Evolutionary conservation across 106 monocot species (phyloP), one percentile per base, ranked within the genome.

Genomic region (Dendrobium officinale): DNA sequence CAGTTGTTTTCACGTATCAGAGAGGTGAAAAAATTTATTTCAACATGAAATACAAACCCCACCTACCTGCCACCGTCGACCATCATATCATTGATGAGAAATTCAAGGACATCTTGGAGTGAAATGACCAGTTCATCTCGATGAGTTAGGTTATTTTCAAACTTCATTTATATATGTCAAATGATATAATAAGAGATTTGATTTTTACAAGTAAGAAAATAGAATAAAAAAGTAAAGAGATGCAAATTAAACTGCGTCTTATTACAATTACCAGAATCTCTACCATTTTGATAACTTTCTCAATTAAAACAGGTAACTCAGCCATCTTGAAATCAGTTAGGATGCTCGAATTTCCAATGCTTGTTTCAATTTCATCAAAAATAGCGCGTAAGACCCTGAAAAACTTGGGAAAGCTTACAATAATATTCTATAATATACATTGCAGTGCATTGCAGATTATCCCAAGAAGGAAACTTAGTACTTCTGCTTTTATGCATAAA

Each of bases 91-190:
- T 86, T 88, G 55, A 82, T 78, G 44, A 88, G 37, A 85, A 93
- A 82, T 67, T 93, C 93, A 54, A 93, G 29, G 4, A 93, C 81
- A 90, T 90, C 93, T 90, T 93, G 93, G 51, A 93, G 85, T 67
- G 90, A 86, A 83, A 88, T 88, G 44, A 85, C 49, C 54, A 90
- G 83, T 67, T 79, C 83, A 80, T 88, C 82, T 78, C 79, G 74
- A 77, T 78, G 75, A 79, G 54, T 78, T 86, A 43, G 58, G 51
- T 84, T 79, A 78, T 90, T 93, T 54, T 84, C 83, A 80, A 85
- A 83, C 93, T 93, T 67, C 45, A 79, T 17, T 67, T 67, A 77
- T 26, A 77, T 47, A 88, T 75, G 58, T 19, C 54, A 84, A 41
- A 80, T 33, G 31, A 82, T 42, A 18, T 43, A 19, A 43, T 19